A percentile compares a stretch with the other conserved stretches of the same genome.
phyloP scores from a whole-genome alignment of 805 yeast genomes.

The Nakazawaea wyomingensis region DNA sequence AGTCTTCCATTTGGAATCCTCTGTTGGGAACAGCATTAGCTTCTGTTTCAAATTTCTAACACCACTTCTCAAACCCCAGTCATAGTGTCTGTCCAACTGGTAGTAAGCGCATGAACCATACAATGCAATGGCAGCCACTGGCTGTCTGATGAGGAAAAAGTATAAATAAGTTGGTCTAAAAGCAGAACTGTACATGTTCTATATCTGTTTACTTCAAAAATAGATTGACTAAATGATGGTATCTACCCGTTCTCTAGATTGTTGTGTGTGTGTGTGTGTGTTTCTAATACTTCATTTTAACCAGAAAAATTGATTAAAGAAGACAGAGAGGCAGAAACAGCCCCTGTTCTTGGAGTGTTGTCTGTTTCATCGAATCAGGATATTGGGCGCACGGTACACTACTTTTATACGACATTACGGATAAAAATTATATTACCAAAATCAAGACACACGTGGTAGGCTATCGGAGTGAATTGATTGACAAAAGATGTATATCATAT shows the following conservation, averaged over 20 bases:
- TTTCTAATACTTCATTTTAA: too few relatives aligned
- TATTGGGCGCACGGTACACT: not conserved
- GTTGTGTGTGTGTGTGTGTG: too few relatives aligned
- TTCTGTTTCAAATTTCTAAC: slow-evolving; percentile 23
- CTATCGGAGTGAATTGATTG: too few relatives aligned
- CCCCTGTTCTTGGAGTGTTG: too few relatives aligned
- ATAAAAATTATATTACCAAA: too few relatives aligned
- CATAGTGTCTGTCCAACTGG: slow-evolving; percentile 30
- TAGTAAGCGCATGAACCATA: slow-evolving; percentile 28
- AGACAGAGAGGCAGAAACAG: too few relatives aligned
- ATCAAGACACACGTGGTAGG: too few relatives aligned
- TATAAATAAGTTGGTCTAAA: slow-evolving; percentile 32
- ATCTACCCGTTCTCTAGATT: too few relatives aligned
- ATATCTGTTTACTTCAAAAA: too few relatives aligned
- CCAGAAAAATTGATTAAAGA: too few relatives aligned
- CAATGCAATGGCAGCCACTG: slow-evolving; percentile 29
- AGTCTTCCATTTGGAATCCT: slow-evolving; percentile 22
- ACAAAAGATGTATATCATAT: too few relatives aligned
- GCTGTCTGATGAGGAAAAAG: slow-evolving; percentile 32
- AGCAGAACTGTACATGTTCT: slow-evolving; percentile 20
- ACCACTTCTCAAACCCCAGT: slow-evolving; percentile 26
- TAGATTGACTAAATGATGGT: not conserved
- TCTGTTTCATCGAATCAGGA: too few relatives aligned
- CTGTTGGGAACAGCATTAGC: slow-evolving; percentile 29
- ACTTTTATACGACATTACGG: not conserved